These are phyloP conservation scores for Solanum chaucha DNA, from an alignment of 257 asterid species.

Conservation along the genomic window DNA sequence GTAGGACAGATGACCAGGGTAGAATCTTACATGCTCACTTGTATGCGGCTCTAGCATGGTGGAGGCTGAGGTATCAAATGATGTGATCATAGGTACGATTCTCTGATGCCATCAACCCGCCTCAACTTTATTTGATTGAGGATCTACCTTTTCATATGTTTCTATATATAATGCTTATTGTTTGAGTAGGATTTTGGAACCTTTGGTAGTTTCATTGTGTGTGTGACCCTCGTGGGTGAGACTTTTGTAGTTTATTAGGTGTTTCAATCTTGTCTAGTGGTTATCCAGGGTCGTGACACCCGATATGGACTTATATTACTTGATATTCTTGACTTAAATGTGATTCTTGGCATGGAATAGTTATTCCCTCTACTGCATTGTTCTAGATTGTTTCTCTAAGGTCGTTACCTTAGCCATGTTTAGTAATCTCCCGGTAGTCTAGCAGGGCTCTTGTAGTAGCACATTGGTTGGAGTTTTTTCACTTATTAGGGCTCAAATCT, in stretches of 20 bases:
- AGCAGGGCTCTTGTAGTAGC: neutral
- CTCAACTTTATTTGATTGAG: neutral
- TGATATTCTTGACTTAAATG: too few species aligned
- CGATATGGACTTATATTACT: too few species aligned
- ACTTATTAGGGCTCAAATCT: neutral
- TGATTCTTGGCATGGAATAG: neutral
- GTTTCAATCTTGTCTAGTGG: neutral
- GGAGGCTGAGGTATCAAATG: neutral
- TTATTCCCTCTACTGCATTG: neutral
- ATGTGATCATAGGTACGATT: neutral
- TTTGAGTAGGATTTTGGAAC: neutral
- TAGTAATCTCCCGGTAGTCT: too few species aligned
- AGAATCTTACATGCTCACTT: neutral
- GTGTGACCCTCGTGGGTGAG: neutral
- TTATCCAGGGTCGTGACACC: neutral
- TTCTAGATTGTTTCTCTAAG: too few species aligned
- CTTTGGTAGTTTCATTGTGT: neutral
- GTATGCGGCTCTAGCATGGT: neutral
- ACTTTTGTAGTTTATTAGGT: neutral
- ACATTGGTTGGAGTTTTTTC: neutral
- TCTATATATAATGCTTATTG: too few species aligned
- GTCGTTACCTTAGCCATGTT: neutral
- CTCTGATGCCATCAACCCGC: neutral
- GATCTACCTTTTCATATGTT: neutral
- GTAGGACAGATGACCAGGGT: too few species aligned